Base-by-base conservation (phyloP, 768 basidiomycete species). In the Tephrocybe sp. region DNA sequence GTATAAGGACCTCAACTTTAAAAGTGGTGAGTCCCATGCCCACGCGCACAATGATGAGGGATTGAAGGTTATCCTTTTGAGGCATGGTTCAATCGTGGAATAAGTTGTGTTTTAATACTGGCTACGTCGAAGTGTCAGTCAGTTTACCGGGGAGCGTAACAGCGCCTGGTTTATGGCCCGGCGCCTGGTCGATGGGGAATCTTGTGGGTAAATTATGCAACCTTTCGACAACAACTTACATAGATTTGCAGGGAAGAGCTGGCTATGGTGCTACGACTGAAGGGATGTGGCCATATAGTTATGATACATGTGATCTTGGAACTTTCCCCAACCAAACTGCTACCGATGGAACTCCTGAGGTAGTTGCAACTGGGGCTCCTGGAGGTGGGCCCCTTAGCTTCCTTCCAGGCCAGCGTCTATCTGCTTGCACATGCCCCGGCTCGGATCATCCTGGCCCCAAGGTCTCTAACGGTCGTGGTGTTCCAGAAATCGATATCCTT, bases 41-140 rank as follows among this genome's bases (percentile, higher is more conserved):
- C n/a, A n/a, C n/a, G n/a, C n/a, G n/a, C n/a, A n/a, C n/a, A 48
- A 56, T 18, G 48, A 43, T 14, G 41, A 25, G 24, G 55, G 25
- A 60, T 18, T 46, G 58, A 23, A 45, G 20, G 39, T 50, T 21
- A 26, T 44, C 3, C 38, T 20, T 45, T 17, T 32, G 51, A 79
- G 84, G 82, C 32, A 86, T 87, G 85, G 47, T 94, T 9, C 84
- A 88, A 58, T 80, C 85, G 11, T 97, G 95, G 94, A 96, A 97
- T 70, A 92, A 97, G 69, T 69, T 97, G 48, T 98, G 95, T 71
- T 97, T 94, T 70, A 95, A 85, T 14, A 93, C 92, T 0, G 93
- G 92, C 2, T 93, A 94, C 63, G 73, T 98, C 50, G 97, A 97
- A 69, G 82, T 87, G 2, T 80, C 76, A n/a, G 60, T 92, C 17